These are phyloP conservation scores for Talaromyces borbonicus DNA, from an alignment of 495 filamentous ascomycete genomes.

Conservation along the genomic window DNA sequence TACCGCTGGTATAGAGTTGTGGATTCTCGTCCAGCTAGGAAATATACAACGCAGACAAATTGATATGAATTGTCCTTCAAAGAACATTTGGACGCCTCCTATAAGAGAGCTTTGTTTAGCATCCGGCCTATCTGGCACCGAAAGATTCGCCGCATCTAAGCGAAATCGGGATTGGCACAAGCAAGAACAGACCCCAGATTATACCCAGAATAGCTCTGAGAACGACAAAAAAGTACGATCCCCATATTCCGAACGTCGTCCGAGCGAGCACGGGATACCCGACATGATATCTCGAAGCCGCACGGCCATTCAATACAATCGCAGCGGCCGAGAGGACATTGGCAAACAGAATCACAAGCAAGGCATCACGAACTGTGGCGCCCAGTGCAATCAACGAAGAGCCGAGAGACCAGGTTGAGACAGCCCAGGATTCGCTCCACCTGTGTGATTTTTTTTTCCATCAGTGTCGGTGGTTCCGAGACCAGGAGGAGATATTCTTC, in stretches of 20 bases:
- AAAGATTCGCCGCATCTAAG: too few relatives aligned
- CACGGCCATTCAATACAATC: slow-evolving; percentile 13
- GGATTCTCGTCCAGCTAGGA: slow-evolving; percentile 2
- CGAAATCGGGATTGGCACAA: too few relatives aligned
- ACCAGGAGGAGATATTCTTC: not conserved
- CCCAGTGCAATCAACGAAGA: slow-evolving; percentile 1
- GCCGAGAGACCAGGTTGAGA: slow-evolving; percentile 5
- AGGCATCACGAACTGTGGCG: not conserved
- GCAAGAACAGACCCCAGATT: slow-evolving; percentile 50
- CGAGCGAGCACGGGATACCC: slow-evolving; percentile 49
- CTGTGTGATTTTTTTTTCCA: too few relatives aligned
- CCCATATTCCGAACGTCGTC: slow-evolving; percentile 47
- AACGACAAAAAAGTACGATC: slow-evolving; percentile 47
- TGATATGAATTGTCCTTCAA: slow-evolving; percentile 13
- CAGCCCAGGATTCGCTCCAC: slow-evolving; percentile 8
- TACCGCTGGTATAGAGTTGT: slow-evolving; percentile 1
- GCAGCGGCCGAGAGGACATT: slow-evolving; percentile 15
- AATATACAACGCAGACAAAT: slow-evolving; percentile 6
- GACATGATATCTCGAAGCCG: slow-evolving; percentile 16
- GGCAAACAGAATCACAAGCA: slow-evolving; percentile 3
- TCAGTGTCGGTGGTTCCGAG: not conserved
- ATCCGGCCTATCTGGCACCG: too few relatives aligned
- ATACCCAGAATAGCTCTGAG: slow-evolving; percentile 48
- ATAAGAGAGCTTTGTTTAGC: slow-evolving; percentile 11
- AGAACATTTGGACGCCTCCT: slow-evolving; percentile 7